phyloP scores from a whole-genome alignment of 2,329 filamentous ascomycete genomes.

The Coniochaeta sp. region DNA sequence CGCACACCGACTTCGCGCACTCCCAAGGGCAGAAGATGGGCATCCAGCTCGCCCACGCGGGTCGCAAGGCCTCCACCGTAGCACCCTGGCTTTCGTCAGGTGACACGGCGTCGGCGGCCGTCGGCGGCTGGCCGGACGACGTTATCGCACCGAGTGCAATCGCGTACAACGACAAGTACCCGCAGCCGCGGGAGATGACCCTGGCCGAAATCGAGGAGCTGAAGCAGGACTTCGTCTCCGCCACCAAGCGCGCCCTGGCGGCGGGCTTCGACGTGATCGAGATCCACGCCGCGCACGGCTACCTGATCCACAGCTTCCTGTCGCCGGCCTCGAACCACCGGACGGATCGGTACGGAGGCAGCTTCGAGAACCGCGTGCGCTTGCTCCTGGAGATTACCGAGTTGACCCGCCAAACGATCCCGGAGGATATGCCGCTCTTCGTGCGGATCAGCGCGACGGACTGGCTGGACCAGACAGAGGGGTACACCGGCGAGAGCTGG shows the following conservation, averaged over 20 bases:
- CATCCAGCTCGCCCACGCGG: constrained; percentile 66
- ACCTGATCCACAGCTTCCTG: constrained; percentile 65
- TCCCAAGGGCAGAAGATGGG: constrained; percentile 55
- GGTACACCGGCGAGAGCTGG: constrained; percentile 55
- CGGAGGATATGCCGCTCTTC: constrained; percentile 63
- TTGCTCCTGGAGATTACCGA: constrained; percentile 63
- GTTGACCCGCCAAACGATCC: constrained; percentile 53
- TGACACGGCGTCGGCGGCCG: constrained; percentile 41
- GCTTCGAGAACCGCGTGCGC: constrained; percentile 64
- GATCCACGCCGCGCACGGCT: constrained; percentile 75
- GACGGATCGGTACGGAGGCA: constrained; percentile 61
- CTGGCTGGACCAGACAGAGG: constrained; percentile 59
- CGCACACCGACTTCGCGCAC: constrained; percentile 35
- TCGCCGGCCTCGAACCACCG: constrained; percentile 64
- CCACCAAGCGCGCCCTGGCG: constrained; percentile 45
- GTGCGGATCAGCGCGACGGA: constrained; percentile 68
- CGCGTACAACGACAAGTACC: constrained; percentile 17
- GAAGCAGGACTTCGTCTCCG: constrained; percentile 52
- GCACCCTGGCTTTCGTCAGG: constrained; percentile 49
- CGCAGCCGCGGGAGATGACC: constrained; percentile 53
- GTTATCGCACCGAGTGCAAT: constrained; percentile 24
- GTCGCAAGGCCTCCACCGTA: constrained; percentile 45
- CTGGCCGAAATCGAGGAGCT: constrained; percentile 56
- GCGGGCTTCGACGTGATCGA: constrained; percentile 63
- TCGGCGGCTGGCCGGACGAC: constrained; percentile 36